These are phyloP conservation scores for Neopestalotiopsis rosae DNA, from an alignment of 2,329 filamentous ascomycete species.

Conservation along the genomic window DNA sequence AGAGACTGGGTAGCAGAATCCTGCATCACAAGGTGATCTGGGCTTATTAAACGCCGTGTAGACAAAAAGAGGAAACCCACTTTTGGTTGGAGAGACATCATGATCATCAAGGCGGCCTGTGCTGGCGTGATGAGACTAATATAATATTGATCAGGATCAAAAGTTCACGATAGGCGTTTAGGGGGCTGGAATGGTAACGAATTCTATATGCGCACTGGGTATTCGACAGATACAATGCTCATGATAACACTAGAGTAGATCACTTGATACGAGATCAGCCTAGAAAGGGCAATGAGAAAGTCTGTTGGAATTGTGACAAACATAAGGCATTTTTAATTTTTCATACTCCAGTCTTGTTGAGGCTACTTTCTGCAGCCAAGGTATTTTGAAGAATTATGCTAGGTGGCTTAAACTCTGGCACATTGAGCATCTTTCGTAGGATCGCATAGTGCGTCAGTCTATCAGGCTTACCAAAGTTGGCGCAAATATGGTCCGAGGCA, in stretches of 20 bases:
- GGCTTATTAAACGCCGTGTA: constrained; percentile 52
- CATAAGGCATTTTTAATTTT: too few relatives aligned
- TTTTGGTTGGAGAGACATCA: background rate
- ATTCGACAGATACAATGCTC: background rate
- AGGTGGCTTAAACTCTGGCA: too few relatives aligned
- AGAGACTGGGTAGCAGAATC: constrained; percentile 80
- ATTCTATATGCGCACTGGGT: background rate
- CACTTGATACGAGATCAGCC: background rate
- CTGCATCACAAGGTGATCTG: constrained; percentile 82
- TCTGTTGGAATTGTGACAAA: background rate
- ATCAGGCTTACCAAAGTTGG: too few relatives aligned
- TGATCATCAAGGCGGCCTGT: background rate
- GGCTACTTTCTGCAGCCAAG: too few relatives aligned
- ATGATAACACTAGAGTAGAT: background rate
- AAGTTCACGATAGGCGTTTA: background rate
- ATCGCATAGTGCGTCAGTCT: too few relatives aligned
- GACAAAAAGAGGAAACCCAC: constrained; percentile 3
- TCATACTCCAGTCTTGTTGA: too few relatives aligned
- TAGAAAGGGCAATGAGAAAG: background rate
- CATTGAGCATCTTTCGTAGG: too few relatives aligned
- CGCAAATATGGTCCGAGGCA: too few relatives aligned
- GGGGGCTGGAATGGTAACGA: background rate
- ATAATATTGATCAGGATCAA: background rate
- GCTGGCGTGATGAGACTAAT: background rate
- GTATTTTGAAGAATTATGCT: too few relatives aligned